phyloP scores from a whole-genome alignment of 202 grass and related monocot genomes.

The Setaria italica region DNA sequence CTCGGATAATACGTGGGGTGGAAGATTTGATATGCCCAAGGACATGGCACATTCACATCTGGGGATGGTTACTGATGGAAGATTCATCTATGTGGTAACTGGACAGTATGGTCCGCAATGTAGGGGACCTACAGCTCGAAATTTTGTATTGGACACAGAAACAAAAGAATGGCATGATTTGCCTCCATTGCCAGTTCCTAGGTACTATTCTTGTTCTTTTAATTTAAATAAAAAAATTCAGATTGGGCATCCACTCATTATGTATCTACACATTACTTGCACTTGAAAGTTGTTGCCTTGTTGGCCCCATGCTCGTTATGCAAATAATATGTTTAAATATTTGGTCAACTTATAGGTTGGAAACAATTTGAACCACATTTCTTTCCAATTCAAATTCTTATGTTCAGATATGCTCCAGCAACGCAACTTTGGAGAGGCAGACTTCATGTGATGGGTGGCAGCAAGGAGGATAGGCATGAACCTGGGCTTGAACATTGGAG shows the following conservation, averaged over 20 bases:
- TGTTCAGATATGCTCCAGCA: constrained; percentile 91
- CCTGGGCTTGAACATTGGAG: constrained; percentile 96
- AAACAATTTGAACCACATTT: not conserved
- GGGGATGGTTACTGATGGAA: constrained; percentile 97
- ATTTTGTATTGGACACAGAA: constrained; percentile 90
- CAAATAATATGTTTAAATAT: constrained; percentile 30
- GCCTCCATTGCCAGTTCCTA: constrained; percentile 84
- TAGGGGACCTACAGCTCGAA: constrained; percentile 88
- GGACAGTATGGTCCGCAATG: constrained; percentile 96
- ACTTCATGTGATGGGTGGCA: constrained; percentile 99
- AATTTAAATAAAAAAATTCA: not conserved
- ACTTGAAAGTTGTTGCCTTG: constrained; percentile 29
- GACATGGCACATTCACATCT: constrained; percentile 99
- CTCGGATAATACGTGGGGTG: constrained; percentile 88
- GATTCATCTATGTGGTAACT: constrained; percentile 89
- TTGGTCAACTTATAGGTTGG: constrained; percentile 4
- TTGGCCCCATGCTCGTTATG: not conserved
- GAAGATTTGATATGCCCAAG: constrained; percentile 92
- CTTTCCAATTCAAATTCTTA: constrained; percentile 22
- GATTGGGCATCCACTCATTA: not conserved
- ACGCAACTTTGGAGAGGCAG: constrained; percentile 97
- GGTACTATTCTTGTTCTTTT: constrained; percentile 52
- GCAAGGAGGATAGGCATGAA: constrained; percentile 97
- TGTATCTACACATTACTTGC: constrained; percentile 20
- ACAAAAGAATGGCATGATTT: constrained; percentile 89